phyloP scores from a whole-genome alignment of 1,284 basidiomycete genomes.

The Heliocybe sulcata region DNA sequence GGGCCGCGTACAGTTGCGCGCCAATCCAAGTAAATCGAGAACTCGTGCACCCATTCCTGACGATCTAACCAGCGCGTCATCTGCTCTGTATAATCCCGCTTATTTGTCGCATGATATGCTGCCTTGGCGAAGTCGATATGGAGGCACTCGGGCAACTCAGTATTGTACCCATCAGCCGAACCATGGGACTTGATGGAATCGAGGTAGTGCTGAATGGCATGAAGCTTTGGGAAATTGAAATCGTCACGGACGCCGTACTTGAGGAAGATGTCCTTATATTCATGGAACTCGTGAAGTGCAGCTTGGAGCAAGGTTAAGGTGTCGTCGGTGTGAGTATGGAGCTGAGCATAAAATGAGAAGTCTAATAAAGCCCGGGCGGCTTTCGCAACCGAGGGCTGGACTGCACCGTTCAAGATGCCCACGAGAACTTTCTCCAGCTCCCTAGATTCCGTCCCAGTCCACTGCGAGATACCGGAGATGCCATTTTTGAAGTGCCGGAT shows the following conservation, averaged over 20 bases:
- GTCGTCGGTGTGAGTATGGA: conserved; percentile 12
- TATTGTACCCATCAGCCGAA: conserved; percentile 16
- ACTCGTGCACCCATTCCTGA: conserved; percentile 5
- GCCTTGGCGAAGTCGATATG: conserved; percentile 23
- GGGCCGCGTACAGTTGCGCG: too few relatives aligned
- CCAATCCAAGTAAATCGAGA: background rate
- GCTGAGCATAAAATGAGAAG: conserved; percentile 19
- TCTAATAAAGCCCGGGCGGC: conserved; percentile 16
- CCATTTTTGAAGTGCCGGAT: conserved; percentile 19
- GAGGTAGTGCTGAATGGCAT: conserved; percentile 17
- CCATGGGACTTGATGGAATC: conserved; percentile 12
- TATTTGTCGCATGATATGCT: conserved; percentile 17
- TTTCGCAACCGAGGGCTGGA: conserved; percentile 4
- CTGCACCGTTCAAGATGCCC: conserved; percentile 10
- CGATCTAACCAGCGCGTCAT: conserved; percentile 20
- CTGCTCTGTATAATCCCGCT: conserved; percentile 14
- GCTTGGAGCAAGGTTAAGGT: conserved; percentile 9
- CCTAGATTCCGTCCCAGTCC: conserved; percentile 18
- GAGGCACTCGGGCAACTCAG: conserved; percentile 19
- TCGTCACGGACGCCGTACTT: conserved; percentile 12
- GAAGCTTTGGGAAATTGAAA: conserved; percentile 24
- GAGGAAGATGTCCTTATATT: conserved; percentile 18
- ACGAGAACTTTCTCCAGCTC: conserved; percentile 18
- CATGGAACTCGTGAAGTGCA: conserved; percentile 15
- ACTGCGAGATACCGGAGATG: conserved; percentile 16